Evolutionary conservation across 768 basidiomycete genomes (phyloP).

Genomic region (Podaxis sp.): DNA sequence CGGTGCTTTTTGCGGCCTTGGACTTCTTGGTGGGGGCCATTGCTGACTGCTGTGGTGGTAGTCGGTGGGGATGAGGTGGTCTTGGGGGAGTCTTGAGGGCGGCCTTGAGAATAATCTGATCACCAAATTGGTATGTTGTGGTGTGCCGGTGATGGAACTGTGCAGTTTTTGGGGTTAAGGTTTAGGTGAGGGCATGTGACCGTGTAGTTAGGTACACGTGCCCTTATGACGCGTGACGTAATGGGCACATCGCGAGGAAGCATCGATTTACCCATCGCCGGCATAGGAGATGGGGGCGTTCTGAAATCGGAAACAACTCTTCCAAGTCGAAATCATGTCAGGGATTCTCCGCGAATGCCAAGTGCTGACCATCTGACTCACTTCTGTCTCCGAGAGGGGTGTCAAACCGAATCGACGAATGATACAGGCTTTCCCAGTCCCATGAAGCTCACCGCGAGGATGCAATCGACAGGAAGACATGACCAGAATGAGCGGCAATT

Average conservation of each 20-base stretch:
- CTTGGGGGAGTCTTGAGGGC: conserved; percentile 18
- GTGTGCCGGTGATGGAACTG: conserved; percentile 19
- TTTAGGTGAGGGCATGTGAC: neutral
- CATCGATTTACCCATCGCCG: neutral
- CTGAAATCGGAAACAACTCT: too few relatives aligned
- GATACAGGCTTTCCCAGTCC: too few relatives aligned
- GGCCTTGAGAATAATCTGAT: neutral
- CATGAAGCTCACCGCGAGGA: too few relatives aligned
- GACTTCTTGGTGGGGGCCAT: conserved; percentile 98
- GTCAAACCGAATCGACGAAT: too few relatives aligned
- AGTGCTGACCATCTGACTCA: too few relatives aligned
- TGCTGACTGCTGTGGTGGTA: conserved; percentile 31
- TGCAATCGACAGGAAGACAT: too few relatives aligned
- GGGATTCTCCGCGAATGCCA: too few relatives aligned
- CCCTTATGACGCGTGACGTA: neutral
- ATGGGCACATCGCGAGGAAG: neutral
- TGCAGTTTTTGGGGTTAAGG: conserved; percentile 33
- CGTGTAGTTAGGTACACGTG: too few relatives aligned
- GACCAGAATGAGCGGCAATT: too few relatives aligned
- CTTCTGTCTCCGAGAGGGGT: too few relatives aligned
- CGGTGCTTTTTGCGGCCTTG: conserved; percentile 89
- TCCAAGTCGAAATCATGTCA: too few relatives aligned
- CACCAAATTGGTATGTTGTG: conserved; percentile 6
- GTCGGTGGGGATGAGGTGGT: conserved; percentile 20
- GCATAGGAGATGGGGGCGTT: neutral